A percentile compares a stretch with the other conserved stretches of the same genome.
Evolutionary conservation across 805 yeast genomes (phyloP).

Genomic region (Candida patagonica): DNA sequence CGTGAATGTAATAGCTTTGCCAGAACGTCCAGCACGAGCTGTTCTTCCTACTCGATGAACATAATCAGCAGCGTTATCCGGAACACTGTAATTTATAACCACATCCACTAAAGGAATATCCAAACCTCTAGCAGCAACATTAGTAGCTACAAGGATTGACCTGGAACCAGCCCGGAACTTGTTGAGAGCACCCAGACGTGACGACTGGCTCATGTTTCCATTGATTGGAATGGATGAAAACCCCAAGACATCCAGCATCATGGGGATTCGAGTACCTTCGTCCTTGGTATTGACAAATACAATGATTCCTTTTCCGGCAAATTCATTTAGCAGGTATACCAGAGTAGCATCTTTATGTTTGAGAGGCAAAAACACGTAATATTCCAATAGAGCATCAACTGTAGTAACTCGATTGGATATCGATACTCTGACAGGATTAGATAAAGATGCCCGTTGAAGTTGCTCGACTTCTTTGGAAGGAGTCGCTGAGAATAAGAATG

Average conservation of each 20-base stretch:
- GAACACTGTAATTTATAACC: conserved; percentile 86
- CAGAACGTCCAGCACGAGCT: conserved; percentile 92
- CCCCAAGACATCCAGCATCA: conserved; percentile 69
- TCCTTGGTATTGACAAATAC: conserved; percentile 93
- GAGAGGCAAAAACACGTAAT: conserved; percentile 83
- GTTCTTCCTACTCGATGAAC: conserved; percentile 98
- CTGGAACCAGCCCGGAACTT: conserved; percentile 93
- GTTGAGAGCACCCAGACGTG: conserved; percentile 83
- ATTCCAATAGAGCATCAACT: conserved; percentile 86
- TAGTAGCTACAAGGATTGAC: conserved; percentile 84
- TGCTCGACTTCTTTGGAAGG: conserved; percentile 94
- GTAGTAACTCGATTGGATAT: conserved; percentile 85
- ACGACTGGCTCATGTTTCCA: conserved; percentile 92
- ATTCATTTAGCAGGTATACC: conserved; percentile 74
- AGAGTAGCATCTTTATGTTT: conserved; percentile 85
- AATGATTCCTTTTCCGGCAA: conserved; percentile 75
- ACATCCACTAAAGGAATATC: conserved; percentile 90
- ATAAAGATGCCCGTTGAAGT: conserved; percentile 83
- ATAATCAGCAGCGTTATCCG: conserved; percentile 92
- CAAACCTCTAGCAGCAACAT: conserved; percentile 94
- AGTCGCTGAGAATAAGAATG: conserved; percentile 90
- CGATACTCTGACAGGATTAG: conserved; percentile 83
- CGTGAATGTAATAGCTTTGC: conserved; percentile 74
- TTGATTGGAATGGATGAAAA: conserved; percentile 88
- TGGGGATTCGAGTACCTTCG: conserved; percentile 84